These are phyloP conservation scores for Albifimbria verrucaria DNA, from an alignment of 2,329 filamentous ascomycete species.

Conservation along the genomic window DNA sequence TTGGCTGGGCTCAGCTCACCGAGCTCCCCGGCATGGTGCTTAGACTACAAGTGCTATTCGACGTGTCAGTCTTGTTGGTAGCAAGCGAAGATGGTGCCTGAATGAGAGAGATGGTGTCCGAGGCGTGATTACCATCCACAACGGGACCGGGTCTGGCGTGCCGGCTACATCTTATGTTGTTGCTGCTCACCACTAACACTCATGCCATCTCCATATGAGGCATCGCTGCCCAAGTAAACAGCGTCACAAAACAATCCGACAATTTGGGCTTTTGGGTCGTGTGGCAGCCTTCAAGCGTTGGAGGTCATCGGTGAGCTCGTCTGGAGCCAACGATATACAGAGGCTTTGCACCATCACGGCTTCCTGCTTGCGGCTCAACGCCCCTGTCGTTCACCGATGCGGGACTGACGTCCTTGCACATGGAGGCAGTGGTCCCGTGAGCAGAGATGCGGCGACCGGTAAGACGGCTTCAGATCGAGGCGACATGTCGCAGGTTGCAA, in stretches of 20 bases:
- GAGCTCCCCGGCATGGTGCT: background rate
- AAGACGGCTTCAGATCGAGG: background rate
- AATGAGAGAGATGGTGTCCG: too few species aligned
- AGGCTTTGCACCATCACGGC: background rate
- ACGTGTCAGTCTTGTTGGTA: too few species aligned
- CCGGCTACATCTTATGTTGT: too few species aligned
- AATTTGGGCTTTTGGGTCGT: slow-evolving; percentile 19
- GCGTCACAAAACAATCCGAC: slow-evolving; percentile 7
- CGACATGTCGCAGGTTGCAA: too few species aligned
- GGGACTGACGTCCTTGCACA: background rate
- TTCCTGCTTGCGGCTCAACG: background rate
- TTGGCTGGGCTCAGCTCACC: background rate
- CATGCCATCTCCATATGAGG: too few species aligned
- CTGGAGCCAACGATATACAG: slow-evolving; percentile 9
- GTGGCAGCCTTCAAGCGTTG: slow-evolving; percentile 5
- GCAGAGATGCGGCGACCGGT: background rate
- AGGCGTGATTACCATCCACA: too few species aligned
- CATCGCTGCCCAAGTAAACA: slow-evolving; percentile 20
- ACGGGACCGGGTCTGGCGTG: too few species aligned
- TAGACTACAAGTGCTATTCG: background rate
- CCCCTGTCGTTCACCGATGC: background rate
- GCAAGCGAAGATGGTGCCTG: too few species aligned
- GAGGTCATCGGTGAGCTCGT: slow-evolving; percentile 21
- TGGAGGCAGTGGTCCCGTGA: background rate
- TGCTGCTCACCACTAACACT: too few species aligned